phyloP scores from a whole-genome alignment of 768 basidiomycete genomes.

The Rhizopogon vulgaris region DNA sequence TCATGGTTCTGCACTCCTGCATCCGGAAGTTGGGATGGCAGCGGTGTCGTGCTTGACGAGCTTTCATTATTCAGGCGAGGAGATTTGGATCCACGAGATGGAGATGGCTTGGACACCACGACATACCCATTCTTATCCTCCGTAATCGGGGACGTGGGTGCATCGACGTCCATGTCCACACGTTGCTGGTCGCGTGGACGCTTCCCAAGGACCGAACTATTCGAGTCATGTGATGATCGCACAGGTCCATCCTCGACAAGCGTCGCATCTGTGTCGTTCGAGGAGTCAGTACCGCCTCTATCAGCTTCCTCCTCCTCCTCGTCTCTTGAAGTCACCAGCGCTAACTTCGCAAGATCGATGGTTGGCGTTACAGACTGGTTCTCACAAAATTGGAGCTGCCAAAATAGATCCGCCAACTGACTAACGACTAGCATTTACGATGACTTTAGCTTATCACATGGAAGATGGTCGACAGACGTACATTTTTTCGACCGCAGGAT shows the following conservation, averaged over 20 bases:
- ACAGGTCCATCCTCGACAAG: constrained; percentile 69
- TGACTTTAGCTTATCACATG: constrained; percentile 7
- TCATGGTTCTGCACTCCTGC: constrained; percentile 20
- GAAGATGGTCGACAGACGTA: constrained; percentile 30
- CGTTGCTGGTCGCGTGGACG: constrained; percentile 46
- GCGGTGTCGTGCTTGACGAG: constrained; percentile 23
- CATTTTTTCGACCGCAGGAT: constrained; percentile 82
- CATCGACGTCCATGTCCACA: constrained; percentile 49
- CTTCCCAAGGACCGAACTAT: constrained; percentile 63
- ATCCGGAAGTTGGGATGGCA: constrained; percentile 23
- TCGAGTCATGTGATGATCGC: constrained; percentile 32
- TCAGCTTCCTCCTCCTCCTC: constrained; percentile 82
- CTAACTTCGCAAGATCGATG: constrained; percentile 84
- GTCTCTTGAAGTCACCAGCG: constrained; percentile 83
- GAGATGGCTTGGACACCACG: constrained; percentile 31
- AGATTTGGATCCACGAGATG: constrained; percentile 30
- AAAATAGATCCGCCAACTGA: constrained; percentile 76
- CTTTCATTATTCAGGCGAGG: constrained; percentile 24
- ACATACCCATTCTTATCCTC: constrained; percentile 40
- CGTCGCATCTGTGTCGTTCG: constrained; percentile 85
- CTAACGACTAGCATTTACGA: constrained; percentile 53
- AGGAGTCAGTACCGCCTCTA: constrained; percentile 68
- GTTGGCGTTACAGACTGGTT: constrained; percentile 72
- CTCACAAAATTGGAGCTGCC: constrained; percentile 62
- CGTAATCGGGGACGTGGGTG: constrained; percentile 22